Conservation (phyloP, 257 asterid genomes). For the Przewalskia tangutica region DNA sequence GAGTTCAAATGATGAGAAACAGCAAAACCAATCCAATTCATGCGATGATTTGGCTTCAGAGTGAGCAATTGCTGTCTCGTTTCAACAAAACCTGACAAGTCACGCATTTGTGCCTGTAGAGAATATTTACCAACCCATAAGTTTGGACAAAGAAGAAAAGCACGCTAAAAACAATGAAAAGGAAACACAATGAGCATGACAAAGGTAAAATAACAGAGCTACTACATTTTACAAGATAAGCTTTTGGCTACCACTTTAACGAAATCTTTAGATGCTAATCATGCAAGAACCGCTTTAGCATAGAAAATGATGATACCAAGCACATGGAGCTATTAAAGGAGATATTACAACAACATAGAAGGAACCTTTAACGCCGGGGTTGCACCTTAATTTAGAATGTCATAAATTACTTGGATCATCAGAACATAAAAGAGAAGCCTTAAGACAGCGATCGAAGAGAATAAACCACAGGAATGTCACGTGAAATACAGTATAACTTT, state of each 20-base stretch:
- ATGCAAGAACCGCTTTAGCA: neutral
- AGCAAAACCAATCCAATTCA: constrained; percentile 99
- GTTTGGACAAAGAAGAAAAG: constrained; percentile 7
- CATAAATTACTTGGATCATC: neutral
- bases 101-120: constrained; percentile 97
- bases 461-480: neutral
- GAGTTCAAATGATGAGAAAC: constrained; percentile 86
- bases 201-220: neutral
- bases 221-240: neutral
- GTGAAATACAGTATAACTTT: neutral
- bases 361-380: neutral
- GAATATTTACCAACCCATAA: neutral
- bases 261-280: neutral
- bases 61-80: constrained; percentile 93
- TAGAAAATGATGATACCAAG: neutral
- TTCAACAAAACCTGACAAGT: constrained; percentile 94
- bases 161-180: constrained; percentile 5
- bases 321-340: neutral
- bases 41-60: constrained; percentile 92
- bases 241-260: neutral
- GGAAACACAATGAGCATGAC: neutral
- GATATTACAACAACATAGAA: neutral
- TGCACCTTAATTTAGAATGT: neutral
- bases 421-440: neutral
- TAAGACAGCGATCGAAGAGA: neutral